Base-by-base conservation (phyloP, 2,329 filamentous ascomycete species). In the Microcera coccophila region DNA sequence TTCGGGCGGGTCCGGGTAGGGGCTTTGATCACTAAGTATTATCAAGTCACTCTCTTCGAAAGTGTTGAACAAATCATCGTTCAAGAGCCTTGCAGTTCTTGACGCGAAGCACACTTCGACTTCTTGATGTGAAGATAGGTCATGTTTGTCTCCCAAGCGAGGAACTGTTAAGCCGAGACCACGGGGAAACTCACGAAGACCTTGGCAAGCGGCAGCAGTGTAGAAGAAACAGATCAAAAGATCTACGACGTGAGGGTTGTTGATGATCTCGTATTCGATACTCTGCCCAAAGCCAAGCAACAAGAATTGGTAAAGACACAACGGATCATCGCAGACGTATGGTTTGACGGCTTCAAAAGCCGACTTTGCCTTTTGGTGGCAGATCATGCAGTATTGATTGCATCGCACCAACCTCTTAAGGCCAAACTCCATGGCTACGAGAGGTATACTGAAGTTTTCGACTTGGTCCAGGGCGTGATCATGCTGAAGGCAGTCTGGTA, bases 261-360 rank as follows among this genome's bases (percentile, higher is more conserved):
- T 78, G 19, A 85, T 59, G 17, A 96, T 85, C 58, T 95, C 89
- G 59, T 90, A 82, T 61, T 96, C 90, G 42, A 95, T 81, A 54
- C 81, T 89, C 2, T 87, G 85, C 0, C 90, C 90, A 57, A 95
- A 84, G 0, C 88, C 89, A n/a, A 94, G 72, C 14, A 79, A 75
- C 74, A 95, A 86, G 66, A 93, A 95, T 59, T 96, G 90, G 57
- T 87, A 95, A 4, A 95, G 70, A 57, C 90, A 96, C 3, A 96
- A 72, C 2, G 75, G 71, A 11, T 79, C 76, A 17, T 79, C 78
- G 65, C 90, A 96, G 34, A 95, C 88, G 47, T 85, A 88, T 3
- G 86, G 86, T 53, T 87, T 88, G 46, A 90, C 70, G 2, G 84
- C 79, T 54, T 84, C 79, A 28, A 91, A 82, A 1, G 79, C 76